phyloP scores from a whole-genome alignment of 2,329 filamentous ascomycete species.

The Dissoconium aciculare region DNA sequence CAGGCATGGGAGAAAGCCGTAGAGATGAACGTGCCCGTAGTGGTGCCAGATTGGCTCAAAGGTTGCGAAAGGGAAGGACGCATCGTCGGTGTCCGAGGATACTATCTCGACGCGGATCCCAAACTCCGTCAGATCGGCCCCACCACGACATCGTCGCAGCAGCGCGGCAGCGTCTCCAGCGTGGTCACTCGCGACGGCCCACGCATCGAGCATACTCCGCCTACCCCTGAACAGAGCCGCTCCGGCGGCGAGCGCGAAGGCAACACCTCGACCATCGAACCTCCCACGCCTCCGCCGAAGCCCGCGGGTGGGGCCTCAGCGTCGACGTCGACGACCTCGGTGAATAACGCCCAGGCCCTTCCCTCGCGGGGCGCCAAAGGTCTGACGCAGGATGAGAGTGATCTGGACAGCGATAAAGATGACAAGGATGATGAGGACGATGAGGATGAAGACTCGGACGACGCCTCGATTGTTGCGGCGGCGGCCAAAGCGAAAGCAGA shows the following conservation, averaged over 20 bases:
- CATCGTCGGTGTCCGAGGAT: constrained; percentile 86
- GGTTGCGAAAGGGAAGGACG: constrained; percentile 88
- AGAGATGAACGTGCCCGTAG: constrained; percentile 95
- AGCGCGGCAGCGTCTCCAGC: constrained; percentile 17
- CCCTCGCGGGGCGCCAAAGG: no score
- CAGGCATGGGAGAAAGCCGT: constrained; percentile 89
- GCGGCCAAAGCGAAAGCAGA: constrained; percentile 10
- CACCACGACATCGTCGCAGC: constrained; percentile 20
- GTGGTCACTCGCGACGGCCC: constrained; percentile 27
- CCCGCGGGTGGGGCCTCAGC: constrained; percentile 6
- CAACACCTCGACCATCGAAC: constrained; percentile 6
- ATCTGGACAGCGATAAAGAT: no score
- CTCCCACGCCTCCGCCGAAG: constrained; percentile 20
- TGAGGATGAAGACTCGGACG: constrained; percentile 14
- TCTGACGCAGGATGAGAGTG: no score
- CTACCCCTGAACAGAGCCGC: constrained; percentile 30
- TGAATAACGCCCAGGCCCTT: no score
- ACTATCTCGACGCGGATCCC: constrained; percentile 80
- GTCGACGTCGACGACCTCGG: no score
- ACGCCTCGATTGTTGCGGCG: constrained; percentile 14
- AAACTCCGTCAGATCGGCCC: constrained; percentile 41
- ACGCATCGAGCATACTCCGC: constrained; percentile 36
- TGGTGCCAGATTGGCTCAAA: constrained; percentile 91
- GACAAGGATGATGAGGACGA: constrained; percentile 10
- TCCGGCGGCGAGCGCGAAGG: constrained; percentile 4